Conservation (phyloP, 192 early-diverging fungal genomes). For the Podila epicladia region DNA sequence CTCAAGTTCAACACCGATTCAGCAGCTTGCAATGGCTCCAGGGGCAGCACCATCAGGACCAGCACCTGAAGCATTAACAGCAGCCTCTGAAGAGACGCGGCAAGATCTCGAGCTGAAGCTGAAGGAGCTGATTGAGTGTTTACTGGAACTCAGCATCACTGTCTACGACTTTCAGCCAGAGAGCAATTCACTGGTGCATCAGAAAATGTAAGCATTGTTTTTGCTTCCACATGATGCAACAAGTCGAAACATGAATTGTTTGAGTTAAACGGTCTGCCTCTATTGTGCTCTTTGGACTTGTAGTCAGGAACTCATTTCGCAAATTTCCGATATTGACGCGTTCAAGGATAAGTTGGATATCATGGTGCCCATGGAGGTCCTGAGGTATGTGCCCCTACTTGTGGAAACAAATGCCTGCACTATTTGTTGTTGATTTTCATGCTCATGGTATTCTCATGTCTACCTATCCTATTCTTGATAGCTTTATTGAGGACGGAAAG, state of each 20-base stretch:
- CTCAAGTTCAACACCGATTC: too few relatives aligned
- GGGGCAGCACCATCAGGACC: not conserved
- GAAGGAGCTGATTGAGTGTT: constrained; percentile 57
- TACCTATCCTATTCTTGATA: constrained; percentile 6
- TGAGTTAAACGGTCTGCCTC: not conserved
- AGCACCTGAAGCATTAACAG: constrained; percentile 4
- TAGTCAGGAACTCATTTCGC: constrained; percentile 45
- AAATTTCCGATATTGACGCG: constrained; percentile 30
- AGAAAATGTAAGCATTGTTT: constrained; percentile 58
- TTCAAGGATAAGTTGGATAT: constrained; percentile 58
- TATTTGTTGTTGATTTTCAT: not conserved
- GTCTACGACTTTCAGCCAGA: constrained; percentile 66
- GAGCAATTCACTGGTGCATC: constrained; percentile 54
- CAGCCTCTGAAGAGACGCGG: constrained; percentile 33
- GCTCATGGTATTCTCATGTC: not conserved
- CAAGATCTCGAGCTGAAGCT: constrained; percentile 54
- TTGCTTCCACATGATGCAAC: not conserved
- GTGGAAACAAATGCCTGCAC: too few relatives aligned
- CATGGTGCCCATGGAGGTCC: constrained; percentile 62
- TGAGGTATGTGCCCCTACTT: constrained; percentile 37
- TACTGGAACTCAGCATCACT: constrained; percentile 62
- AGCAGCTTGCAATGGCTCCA: too few relatives aligned
- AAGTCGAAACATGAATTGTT: not conserved
- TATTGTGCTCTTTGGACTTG: not conserved
- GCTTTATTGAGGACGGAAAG: constrained; percentile 60